Percentiles rank a stretch among this genome's conserved stretches.
Conservation (phyloP, 116 monocot species). For the Dioscorea cayenensis region DNA sequence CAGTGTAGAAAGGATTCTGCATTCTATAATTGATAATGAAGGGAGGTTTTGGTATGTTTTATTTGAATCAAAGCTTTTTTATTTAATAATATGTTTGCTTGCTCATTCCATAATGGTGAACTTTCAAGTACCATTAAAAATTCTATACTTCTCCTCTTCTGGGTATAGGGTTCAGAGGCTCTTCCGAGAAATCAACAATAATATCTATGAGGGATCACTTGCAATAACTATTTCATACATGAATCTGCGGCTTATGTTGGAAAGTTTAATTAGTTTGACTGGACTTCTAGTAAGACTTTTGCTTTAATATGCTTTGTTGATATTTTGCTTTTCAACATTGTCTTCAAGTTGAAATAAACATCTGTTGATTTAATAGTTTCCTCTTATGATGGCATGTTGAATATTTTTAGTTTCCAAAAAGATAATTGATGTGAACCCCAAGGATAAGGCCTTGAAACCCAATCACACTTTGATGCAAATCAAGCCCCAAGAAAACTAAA, state of each 20-base stretch:
- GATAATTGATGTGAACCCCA: too few relatives aligned
- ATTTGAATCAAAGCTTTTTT: neutral
- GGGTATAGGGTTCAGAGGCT: conserved; percentile 80
- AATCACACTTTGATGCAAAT: too few relatives aligned
- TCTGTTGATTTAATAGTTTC: too few relatives aligned
- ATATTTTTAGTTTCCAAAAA: too few relatives aligned
- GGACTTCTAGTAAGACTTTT: conserved; percentile 80
- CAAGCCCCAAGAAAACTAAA: too few relatives aligned
- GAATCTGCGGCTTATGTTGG: conserved; percentile 60
- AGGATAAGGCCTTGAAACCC: too few relatives aligned
- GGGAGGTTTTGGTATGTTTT: conserved; percentile 74
- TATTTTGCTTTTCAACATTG: too few relatives aligned
- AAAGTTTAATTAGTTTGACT: conserved; percentile 71
- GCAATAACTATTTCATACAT: conserved; percentile 57
- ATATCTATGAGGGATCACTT: conserved; percentile 59
- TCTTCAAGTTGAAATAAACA: too few relatives aligned
- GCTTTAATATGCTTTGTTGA: too few relatives aligned
- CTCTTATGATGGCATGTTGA: too few relatives aligned
- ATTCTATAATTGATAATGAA: conserved; percentile 74
- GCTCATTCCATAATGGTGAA: too few relatives aligned
- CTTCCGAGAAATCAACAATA: conserved; percentile 72
- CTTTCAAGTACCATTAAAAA: too few relatives aligned
- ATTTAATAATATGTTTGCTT: neutral
- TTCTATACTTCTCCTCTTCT: neutral
- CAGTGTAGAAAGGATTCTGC: conserved; percentile 72